Evolutionary conservation across 2,329 filamentous ascomycete species (phyloP).

Genomic region (Ceratocystis cacaofunesta): DNA sequence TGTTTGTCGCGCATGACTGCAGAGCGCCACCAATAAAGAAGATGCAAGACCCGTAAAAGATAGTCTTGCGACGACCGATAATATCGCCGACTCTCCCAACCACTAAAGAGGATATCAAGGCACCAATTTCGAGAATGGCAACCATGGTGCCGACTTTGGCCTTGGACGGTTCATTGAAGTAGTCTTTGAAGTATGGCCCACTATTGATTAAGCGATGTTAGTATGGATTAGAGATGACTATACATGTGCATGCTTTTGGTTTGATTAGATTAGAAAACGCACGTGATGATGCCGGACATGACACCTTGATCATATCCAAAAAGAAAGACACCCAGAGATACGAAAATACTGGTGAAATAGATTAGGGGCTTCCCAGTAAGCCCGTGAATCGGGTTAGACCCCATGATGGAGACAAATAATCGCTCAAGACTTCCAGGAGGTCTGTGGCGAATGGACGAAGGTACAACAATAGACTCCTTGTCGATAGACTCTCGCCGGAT

Average conservation of each 20-base stretch:
- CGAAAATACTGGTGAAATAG: conserved; percentile 92
- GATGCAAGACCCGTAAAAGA: conserved; percentile 82
- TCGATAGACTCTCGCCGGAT: conserved; percentile 27
- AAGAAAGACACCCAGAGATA: conserved; percentile 72
- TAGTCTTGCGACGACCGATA: conserved; percentile 76
- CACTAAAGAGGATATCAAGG: conserved; percentile 72
- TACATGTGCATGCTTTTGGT: neutral
- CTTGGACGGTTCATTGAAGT: conserved; percentile 76
- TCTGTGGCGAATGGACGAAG: conserved; percentile 43
- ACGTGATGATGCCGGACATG: conserved; percentile 63
- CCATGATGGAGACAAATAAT: conserved; percentile 72
- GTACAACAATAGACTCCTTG: conserved; percentile 73
- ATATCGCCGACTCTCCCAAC: conserved; percentile 85
- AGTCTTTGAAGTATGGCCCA: conserved; percentile 74
- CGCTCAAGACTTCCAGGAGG: conserved; percentile 52
- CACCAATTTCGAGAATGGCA: conserved; percentile 86
- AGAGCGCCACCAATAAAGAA: conserved; percentile 74
- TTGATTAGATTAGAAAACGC: conserved; percentile 23
- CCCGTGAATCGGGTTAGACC: conserved; percentile 66
- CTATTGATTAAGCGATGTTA: conserved; percentile 30
- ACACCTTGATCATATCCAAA: conserved; percentile 86
- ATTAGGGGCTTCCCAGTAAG: conserved; percentile 90
- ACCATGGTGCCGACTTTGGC: conserved; percentile 94
- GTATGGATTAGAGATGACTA: neutral
- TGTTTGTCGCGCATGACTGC: conserved; percentile 66